Conservation (phyloP, 2,329 filamentous ascomycete species). For the Dactylellina parvicollis region DNA sequence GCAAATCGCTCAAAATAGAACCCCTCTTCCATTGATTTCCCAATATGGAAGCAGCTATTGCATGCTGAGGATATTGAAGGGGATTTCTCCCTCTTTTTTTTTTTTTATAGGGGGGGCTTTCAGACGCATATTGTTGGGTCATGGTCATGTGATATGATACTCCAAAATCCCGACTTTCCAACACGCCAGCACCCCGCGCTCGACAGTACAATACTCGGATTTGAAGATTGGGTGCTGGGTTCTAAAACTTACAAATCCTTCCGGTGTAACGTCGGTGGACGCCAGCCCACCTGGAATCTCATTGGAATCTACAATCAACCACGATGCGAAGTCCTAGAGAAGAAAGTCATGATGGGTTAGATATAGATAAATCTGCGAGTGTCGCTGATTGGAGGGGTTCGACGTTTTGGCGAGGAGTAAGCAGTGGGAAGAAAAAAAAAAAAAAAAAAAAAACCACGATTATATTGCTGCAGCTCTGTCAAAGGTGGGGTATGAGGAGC, state of each 20-base stretch:
- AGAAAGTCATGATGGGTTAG: slow-evolving; percentile 47
- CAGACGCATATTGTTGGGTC: too few species aligned
- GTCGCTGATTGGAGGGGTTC: neutral
- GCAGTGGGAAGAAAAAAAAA: neutral
- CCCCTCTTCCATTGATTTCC: too few species aligned
- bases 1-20: too few species aligned
- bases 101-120: too few species aligned
- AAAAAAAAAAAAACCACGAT: neutral
- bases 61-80: too few species aligned
- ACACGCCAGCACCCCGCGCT: neutral
- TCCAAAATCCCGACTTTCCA: too few species aligned
- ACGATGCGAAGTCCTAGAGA: slow-evolving; percentile 83
- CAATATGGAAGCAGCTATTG: too few species aligned
- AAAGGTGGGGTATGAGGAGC: neutral
- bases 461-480: neutral
- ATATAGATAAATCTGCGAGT: neutral
- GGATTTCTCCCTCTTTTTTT: too few species aligned
- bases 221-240: slow-evolving; percentile 2
- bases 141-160: too few species aligned
- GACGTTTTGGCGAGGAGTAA: slow-evolving; percentile 1
- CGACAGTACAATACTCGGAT: neutral
- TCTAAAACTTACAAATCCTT: slow-evolving; percentile 85
- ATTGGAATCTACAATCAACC: slow-evolving; percentile 93
- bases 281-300: slow-evolving; percentile 94
- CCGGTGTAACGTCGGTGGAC: slow-evolving; percentile 90